phyloP scores from a whole-genome alignment of 768 basidiomycete genomes.

The Brasilioporus rufonigricans region DNA sequence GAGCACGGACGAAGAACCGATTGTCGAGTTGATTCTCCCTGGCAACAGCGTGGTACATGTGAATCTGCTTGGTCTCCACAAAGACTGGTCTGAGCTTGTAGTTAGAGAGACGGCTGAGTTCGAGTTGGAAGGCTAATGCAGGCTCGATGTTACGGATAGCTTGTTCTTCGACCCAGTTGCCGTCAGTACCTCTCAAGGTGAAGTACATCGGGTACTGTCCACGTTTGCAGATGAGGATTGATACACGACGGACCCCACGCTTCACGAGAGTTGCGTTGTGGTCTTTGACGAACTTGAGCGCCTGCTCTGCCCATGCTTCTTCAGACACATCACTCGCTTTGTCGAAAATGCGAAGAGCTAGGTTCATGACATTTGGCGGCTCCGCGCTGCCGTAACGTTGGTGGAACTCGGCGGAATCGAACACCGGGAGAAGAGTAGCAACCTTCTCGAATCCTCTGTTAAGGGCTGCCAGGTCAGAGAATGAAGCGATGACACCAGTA shows the following conservation, averaged over 20 bases:
- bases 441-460: constrained; percentile 73
- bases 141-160: constrained; percentile 98
- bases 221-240: constrained; percentile 87
- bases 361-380: constrained; percentile 90
- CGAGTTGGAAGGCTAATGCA: constrained; percentile 95
- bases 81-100: constrained; percentile 97
- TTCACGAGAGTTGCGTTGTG: constrained; percentile 56
- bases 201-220: constrained; percentile 94
- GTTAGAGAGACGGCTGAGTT: constrained; percentile 93
- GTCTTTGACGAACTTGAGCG: constrained; percentile 70
- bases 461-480: constrained; percentile 70
- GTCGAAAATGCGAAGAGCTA: constrained; percentile 87
- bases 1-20: constrained; percentile 96
- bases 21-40: constrained; percentile 97
- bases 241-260: constrained; percentile 89
- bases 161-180: constrained; percentile 88
- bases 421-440: constrained; percentile 68
- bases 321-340: constrained; percentile 76
- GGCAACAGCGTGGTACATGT: constrained; percentile 95
- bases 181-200: constrained; percentile 76
- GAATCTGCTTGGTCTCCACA: constrained; percentile 95
- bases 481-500: constrained; percentile 89
- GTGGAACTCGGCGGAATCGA: constrained; percentile 66
- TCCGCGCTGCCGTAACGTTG: constrained; percentile 75
- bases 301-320: constrained; percentile 71